A percentile compares a stretch with the other conserved stretches of the same genome.
phyloP scores from a whole-genome alignment of 225 moss, liverwort and hornwort species.

The Marchantia paleacea region DNA sequence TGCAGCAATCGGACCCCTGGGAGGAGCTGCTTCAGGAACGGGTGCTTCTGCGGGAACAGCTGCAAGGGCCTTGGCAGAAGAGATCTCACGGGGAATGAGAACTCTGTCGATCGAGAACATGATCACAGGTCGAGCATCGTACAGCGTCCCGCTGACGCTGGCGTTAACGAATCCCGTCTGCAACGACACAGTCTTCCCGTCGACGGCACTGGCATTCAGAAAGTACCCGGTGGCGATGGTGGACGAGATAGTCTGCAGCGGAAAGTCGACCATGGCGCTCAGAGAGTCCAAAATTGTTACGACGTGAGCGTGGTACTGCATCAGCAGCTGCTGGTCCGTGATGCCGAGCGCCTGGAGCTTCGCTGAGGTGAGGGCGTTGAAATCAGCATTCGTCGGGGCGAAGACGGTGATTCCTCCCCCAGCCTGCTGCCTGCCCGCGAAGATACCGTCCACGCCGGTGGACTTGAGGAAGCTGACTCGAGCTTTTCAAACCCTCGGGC shows the following conservation, averaged over 20 bases:
- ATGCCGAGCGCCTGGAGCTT: slow-evolving; percentile 7
- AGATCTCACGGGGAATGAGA: not conserved
- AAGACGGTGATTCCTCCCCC: not conserved
- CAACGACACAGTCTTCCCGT: not conserved
- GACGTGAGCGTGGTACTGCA: not conserved
- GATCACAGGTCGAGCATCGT: not conserved
- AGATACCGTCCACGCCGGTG: not conserved
- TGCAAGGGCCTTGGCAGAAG: not conserved
- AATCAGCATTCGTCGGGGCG: slow-evolving; percentile 22
- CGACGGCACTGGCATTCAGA: not conserved
- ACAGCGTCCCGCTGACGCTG: not conserved
- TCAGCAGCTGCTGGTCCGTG: not conserved
- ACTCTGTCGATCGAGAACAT: not conserved
- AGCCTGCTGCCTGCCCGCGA: not conserved
- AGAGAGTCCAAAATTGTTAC: not conserved
- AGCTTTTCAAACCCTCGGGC: too few relatives aligned
- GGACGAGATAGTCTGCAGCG: not conserved
- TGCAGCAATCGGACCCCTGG: not conserved
- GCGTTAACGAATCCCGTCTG: not conserved
- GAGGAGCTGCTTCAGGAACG: not conserved
- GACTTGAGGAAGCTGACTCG: not conserved
- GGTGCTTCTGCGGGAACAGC: not conserved
- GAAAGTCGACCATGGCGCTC: not conserved
- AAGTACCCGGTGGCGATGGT: not conserved
- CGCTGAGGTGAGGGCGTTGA: slow-evolving; percentile 14